Base-by-base conservation (phyloP, 805 yeast genomes). In the Barnettozyma populi region DNA sequence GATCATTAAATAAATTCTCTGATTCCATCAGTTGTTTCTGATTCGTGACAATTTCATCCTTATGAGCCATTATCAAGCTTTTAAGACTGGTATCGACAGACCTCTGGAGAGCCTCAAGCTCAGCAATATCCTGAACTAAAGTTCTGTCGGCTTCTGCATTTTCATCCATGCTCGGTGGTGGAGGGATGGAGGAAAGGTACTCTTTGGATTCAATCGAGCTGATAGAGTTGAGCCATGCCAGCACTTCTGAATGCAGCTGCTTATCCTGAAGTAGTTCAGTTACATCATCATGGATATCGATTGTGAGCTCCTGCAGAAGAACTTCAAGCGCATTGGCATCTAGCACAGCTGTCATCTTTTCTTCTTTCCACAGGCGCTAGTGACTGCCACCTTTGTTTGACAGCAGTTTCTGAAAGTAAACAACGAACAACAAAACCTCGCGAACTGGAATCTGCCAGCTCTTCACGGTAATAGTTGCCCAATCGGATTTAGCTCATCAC, bases 121-220 rank as follows among this genome's bases (percentile, higher is more conserved):
- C 92, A 0, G 90, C 90, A 38, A 85, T 81, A 57, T 82, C 90
- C 53, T 84, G 88, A 1, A 80, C 77, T 31, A 80, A 54, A 0
- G 81, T 75, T 43, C 62, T 57, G 4, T 57, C 58, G 9, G 44
- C 50, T 5, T 24, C 45, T 5, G 16, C 29, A 4, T 36, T 11
- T 18, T 40, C 8, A 29, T 68, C 68, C 2, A 64, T 54, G 8
- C 58, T 56, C 1, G 74, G 71, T 16, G 52, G 71, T 27, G 67
- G 71, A 1, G 66, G 74, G 57, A 61, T 76, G 56, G 62, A 78
- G 51, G 66, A 67, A 54, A 44, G 63, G 56, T 56, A 80, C 57
- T 60, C 82, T 50, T 60, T 73, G 48, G 64, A 72, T 31, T 79
- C 78, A 39, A 76, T 75, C 39, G 76, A 71, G 34, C 82, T 63